A percentile compares a stretch with the other conserved stretches of the same genome.
These are phyloP conservation scores for Rhizophora apiculata DNA, from an alignment of 345 rosid genomes.

Conservation along the genomic window DNA sequence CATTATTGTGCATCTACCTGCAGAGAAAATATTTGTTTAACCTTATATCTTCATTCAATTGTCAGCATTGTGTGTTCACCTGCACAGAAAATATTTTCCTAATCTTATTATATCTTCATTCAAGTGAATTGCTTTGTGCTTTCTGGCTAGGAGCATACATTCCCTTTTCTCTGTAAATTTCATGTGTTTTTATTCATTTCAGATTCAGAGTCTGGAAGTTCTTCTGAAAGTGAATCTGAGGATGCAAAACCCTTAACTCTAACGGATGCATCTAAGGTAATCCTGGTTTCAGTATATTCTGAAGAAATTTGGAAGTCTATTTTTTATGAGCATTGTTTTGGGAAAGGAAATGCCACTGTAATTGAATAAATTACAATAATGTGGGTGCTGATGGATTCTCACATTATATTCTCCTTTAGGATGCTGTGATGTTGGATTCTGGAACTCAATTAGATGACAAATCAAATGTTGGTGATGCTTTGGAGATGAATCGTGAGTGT, in stretches of 20 bases:
- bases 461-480: constrained; percentile 30
- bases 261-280: constrained; percentile 46
- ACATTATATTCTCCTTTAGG: constrained; percentile 25
- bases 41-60: no score
- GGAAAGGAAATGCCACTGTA: background rate
- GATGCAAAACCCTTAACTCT: constrained; percentile 45
- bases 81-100: no score
- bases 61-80: no score
- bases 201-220: constrained; percentile 61
- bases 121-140: no score
- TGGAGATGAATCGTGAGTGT: constrained; percentile 62
- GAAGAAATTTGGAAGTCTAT: background rate
- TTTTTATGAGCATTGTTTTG: background rate
- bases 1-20: no score
- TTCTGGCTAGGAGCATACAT: no score
- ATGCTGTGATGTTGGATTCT: constrained; percentile 35
- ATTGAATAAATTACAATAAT: no score
- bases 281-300: constrained; percentile 3
- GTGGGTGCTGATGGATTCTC: background rate
- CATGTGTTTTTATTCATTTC: constrained; percentile 10
- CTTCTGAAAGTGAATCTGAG: constrained; percentile 53
- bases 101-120: no score
- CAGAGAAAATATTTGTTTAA: no score
- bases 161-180: no score
- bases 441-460: constrained; percentile 46